phyloP scores from a whole-genome alignment of 2,329 filamentous ascomycete genomes.

The Chaetomium sp. region DNA sequence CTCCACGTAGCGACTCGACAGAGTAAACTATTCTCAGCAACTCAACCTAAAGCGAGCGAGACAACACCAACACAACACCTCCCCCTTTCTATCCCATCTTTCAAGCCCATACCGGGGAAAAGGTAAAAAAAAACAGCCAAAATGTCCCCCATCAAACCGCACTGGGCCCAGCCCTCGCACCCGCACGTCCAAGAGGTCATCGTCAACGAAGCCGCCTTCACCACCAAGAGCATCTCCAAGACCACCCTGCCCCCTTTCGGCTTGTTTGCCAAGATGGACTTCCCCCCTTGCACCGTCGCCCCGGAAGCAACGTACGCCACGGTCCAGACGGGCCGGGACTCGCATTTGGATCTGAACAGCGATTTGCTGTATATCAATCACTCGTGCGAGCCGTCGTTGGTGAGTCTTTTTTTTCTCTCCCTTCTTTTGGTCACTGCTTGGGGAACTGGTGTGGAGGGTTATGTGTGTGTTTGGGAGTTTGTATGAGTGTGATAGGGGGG shows the following conservation, averaged over 20 bases:
- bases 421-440: not conserved
- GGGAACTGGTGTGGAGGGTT: not conserved
- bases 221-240: conserved; percentile 53
- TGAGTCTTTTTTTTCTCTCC: conserved; percentile 33
- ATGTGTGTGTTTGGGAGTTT: not conserved
- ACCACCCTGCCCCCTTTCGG: conserved; percentile 53
- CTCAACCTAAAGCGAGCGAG: too few species aligned
- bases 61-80: too few species aligned
- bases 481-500: not conserved
- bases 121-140: conserved; percentile 3
- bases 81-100: too few species aligned
- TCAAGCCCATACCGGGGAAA: too few species aligned
- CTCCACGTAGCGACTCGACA: not conserved
- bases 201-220: conserved; percentile 47
- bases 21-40: too few species aligned
- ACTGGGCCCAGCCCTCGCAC: conserved; percentile 57
- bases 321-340: conserved; percentile 51
- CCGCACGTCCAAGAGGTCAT: conserved; percentile 52
- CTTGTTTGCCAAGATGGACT: conserved; percentile 59
- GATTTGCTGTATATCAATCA: conserved; percentile 64
- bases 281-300: conserved; percentile 55
- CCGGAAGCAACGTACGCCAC: conserved; percentile 55
- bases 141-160: conserved; percentile 46
- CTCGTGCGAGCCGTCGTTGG: conserved; percentile 59
- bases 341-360: conserved; percentile 58